Evolutionary conservation across 2,329 filamentous ascomycete genomes (phyloP).

Genomic region (Chaetomium strumarium): DNA sequence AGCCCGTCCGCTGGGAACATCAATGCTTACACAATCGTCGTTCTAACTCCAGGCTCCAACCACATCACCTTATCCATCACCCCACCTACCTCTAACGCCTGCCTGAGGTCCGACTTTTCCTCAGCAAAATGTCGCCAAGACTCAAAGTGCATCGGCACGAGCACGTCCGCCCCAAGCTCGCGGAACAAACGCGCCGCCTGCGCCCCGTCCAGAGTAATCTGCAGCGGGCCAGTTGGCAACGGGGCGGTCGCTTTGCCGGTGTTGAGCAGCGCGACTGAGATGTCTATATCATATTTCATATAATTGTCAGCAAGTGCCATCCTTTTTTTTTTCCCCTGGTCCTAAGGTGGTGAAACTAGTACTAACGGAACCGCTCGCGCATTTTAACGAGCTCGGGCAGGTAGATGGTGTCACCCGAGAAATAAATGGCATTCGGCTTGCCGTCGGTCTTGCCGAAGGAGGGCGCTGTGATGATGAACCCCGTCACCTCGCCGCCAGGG

Average conservation of each 20-base stretch:
- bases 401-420: conserved; percentile 46
- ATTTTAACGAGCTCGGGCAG: conserved; percentile 35
- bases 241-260: too few relatives aligned
- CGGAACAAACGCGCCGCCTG: conserved; percentile 35
- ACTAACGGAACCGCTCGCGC: conserved; percentile 31
- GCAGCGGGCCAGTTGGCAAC: too few relatives aligned
- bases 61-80: conserved; percentile 25
- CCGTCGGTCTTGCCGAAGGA: conserved; percentile 34
- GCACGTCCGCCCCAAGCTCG: conserved; percentile 35
- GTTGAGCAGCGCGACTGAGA: too few relatives aligned
- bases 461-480: conserved; percentile 36
- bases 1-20: too few relatives aligned
- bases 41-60: conserved; percentile 20
- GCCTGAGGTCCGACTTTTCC: too few relatives aligned
- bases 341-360: too few relatives aligned
- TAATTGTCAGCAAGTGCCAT: too few relatives aligned
- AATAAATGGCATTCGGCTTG: conserved; percentile 41
- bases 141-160: conserved; percentile 45
- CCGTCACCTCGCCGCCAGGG: conserved; percentile 39
- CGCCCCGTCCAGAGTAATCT: too few relatives aligned
- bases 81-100: conserved; percentile 31
- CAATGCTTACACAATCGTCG: conserved; percentile 6
- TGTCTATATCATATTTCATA: too few relatives aligned
- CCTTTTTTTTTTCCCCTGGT: too few relatives aligned
- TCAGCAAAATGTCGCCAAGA: conserved; percentile 41